Percentiles rank a stretch among this genome's conserved stretches.
Conservation (phyloP, 257 asterid genomes). For the Lithospermum erythrorhizon region DNA sequence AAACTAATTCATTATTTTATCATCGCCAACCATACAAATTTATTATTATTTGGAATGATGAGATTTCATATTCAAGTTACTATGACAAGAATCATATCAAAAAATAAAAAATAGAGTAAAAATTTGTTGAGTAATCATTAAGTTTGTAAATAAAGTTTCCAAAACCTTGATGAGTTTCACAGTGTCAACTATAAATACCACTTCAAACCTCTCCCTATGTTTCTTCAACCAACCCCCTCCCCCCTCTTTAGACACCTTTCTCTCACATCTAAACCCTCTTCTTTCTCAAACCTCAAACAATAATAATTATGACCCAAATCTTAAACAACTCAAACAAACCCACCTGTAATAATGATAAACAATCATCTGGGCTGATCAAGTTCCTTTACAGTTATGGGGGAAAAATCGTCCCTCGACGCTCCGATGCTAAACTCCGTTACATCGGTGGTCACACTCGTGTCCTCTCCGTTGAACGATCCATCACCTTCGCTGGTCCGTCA, state of each 20-base stretch:
- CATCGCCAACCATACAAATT: too few species aligned
- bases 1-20: too few species aligned
- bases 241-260: background rate
- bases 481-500: slow-evolving; percentile 20
- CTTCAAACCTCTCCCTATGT: background rate
- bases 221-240: background rate
- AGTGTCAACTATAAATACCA: background rate
- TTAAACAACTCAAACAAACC: slow-evolving; percentile 12
- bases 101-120: too few species aligned
- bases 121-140: too few species aligned
- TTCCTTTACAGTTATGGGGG: slow-evolving; percentile 85
- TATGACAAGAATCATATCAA: too few species aligned
- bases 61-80: too few species aligned
- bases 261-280: slow-evolving; percentile 9
- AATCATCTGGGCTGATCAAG: slow-evolving; percentile 24
- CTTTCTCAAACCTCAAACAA: slow-evolving; percentile 4
- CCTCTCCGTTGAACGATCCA: slow-evolving; percentile 44
- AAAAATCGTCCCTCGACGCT: slow-evolving; percentile 46
- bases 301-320: slow-evolving; percentile 25
- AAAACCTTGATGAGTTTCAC: background rate
- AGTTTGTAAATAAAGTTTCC: too few species aligned
- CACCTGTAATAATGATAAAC: background rate
- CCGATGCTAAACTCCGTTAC: slow-evolving; percentile 73
- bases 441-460: slow-evolving; percentile 69
- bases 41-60: too few species aligned